These are phyloP conservation scores for Mycena kentingensis DNA, from an alignment of 768 basidiomycete genomes.

Conservation along the genomic window DNA sequence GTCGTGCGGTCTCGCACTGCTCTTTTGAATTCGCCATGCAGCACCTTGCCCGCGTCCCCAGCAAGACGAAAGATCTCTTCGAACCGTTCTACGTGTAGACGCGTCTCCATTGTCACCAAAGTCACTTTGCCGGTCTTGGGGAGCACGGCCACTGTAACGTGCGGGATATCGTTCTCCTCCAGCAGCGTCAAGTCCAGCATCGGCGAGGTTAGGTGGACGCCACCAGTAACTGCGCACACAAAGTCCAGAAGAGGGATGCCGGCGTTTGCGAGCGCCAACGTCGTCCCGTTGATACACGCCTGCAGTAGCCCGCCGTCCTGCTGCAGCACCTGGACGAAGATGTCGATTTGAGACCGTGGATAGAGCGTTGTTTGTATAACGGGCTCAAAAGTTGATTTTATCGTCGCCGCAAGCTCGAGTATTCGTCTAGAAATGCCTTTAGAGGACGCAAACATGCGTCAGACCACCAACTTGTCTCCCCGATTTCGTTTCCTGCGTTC, in stretches of 20 bases:
- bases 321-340: slow-evolving; percentile 89
- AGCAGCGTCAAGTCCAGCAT: slow-evolving; percentile 85
- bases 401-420: slow-evolving; percentile 80
- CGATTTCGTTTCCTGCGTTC: slow-evolving; percentile 75
- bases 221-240: slow-evolving; percentile 86
- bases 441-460: slow-evolving; percentile 6
- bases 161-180: slow-evolving; percentile 90
- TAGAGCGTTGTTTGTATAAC: slow-evolving; percentile 89
- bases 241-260: slow-evolving; percentile 92
- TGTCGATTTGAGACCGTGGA: slow-evolving; percentile 92
- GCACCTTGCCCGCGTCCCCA: slow-evolving; percentile 70
- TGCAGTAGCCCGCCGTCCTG: slow-evolving; percentile 92
- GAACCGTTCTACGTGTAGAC: slow-evolving; percentile 91
- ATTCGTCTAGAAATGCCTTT: slow-evolving; percentile 59
- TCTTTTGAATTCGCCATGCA: slow-evolving; percentile 82
- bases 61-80: slow-evolving; percentile 85
- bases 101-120: slow-evolving; percentile 89
- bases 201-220: slow-evolving; percentile 78
- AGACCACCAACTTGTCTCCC: slow-evolving; percentile 79
- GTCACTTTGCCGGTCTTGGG: slow-evolving; percentile 85
- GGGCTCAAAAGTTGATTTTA: slow-evolving; percentile 95
- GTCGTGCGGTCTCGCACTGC: slow-evolving; percentile 67
- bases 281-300: slow-evolving; percentile 92
- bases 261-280: slow-evolving; percentile 85
- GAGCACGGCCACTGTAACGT: slow-evolving; percentile 86